phyloP scores from a whole-genome alignment of 768 basidiomycete genomes.

The Lactarius tabidus region DNA sequence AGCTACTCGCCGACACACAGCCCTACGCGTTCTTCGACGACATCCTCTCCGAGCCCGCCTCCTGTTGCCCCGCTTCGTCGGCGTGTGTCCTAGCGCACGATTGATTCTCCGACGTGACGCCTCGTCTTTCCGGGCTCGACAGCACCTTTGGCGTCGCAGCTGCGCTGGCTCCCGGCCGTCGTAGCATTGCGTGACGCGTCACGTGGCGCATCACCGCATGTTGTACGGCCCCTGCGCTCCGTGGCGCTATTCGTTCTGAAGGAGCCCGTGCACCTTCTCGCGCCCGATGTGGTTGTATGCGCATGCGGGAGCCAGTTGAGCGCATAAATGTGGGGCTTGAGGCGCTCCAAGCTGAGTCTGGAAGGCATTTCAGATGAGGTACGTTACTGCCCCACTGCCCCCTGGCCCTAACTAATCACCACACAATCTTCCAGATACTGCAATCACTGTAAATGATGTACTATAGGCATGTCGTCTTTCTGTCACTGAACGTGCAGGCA shows the following conservation, averaged over 20 bases:
- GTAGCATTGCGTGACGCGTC: no score
- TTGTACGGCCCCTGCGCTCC: no score
- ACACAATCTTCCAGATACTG: no score
- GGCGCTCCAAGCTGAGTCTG: conserved; percentile 29
- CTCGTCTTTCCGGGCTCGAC: conserved; percentile 27
- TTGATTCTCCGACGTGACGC: conserved; percentile 10
- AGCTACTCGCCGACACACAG: conserved; percentile 28
- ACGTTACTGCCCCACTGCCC: not conserved
- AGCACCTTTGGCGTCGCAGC: conserved; percentile 27
- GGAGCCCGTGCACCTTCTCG: conserved; percentile 22
- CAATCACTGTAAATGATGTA: no score
- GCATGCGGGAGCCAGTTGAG: conserved; percentile 34
- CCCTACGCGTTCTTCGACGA: conserved; percentile 27
- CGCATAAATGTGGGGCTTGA: conserved; percentile 31
- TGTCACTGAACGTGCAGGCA: no score
- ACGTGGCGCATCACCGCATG: no score
- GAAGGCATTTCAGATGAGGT: conserved; percentile 33
- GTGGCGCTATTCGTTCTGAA: conserved; percentile 5
- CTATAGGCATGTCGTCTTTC: no score
- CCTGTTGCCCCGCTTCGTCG: conserved; percentile 14
- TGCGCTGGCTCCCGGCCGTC: no score
- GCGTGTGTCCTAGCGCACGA: conserved; percentile 19
- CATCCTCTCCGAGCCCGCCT: conserved; percentile 29
- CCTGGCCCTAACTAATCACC: no score
- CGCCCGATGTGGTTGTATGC: conserved; percentile 30